Evolutionary conservation across 805 yeast species (phyloP), one percentile per base, ranked within the genome.

Genomic region (Saccharomyces jurei): DNA sequence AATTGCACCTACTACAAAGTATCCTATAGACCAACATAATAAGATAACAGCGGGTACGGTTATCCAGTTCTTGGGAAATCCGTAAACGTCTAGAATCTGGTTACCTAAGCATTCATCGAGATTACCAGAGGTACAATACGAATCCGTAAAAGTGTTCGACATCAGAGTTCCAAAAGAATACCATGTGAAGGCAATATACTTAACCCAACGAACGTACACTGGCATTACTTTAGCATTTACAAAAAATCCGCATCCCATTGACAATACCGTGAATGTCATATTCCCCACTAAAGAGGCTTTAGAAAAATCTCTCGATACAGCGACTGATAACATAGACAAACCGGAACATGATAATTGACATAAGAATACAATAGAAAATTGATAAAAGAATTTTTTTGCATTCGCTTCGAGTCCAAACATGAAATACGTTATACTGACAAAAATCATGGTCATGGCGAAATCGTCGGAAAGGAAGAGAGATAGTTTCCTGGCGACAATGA

Each of bases 181-280:
- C 88, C 91, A 89, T 52, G 85, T 76, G 64, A 80, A 86, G 0
- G 92, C 84, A 54, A 84, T 72, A 68, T 86, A 89, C 64, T 85
- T 87, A 4, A 84, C 78, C 96, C 96, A 89, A 36, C 89, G 75
- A 8, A 89, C 95, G 63, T 89, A 89, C 1, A 87, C 95, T 0
- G 96, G 96, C 82, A 88, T 77, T 0, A 81, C 76, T 6, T 75
- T 73, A 0, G 90, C 81, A 66, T 88, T 87, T 25, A 84, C 86
- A 63, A 86, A 88, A 69, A 81, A 87, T 0, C 96, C 96, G 67
- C 89, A 84, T 0, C 89, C 88, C 77, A 86, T 80, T 52, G 87
- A 81, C 62, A 87, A 89, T 28, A 86, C 71, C 30, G 89, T 87
- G 64, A 81, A 86, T 56, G 82, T 77, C 52, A 82, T 65, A 62